Evolutionary conservation across 1,139 yeast species (phyloP).

Genomic region (Yamadazyma buinensis): DNA sequence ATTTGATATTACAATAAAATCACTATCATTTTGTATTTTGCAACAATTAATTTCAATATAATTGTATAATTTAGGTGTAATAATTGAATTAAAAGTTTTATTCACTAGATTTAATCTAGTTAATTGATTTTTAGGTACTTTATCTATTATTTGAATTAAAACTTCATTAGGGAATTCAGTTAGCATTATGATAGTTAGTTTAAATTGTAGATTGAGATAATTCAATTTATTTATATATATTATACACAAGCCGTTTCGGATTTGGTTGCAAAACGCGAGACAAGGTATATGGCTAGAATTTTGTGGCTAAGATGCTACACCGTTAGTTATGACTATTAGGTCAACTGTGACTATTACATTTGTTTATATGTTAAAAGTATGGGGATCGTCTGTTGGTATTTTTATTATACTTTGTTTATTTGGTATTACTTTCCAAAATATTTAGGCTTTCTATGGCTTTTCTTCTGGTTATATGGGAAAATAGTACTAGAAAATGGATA

Average conservation of each 20-base stretch:
- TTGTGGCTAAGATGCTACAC: too few species aligned
- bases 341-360: too few species aligned
- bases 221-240: not conserved
- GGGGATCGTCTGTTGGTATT: too few species aligned
- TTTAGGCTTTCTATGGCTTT: too few species aligned
- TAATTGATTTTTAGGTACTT: conserved; percentile 13
- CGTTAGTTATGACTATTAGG: too few species aligned
- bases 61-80: conserved; percentile 18
- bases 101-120: conserved; percentile 17
- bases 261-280: conserved; percentile 7
- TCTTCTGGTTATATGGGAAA: too few species aligned
- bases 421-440: too few species aligned
- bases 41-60: conserved; percentile 20
- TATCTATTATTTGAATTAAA: not conserved
- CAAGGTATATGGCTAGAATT: not conserved
- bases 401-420: too few species aligned
- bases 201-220: too few species aligned
- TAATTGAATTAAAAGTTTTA: conserved; percentile 12
- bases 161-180: conserved; percentile 22
- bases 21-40: conserved; percentile 6
- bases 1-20: conserved; percentile 13
- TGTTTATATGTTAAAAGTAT: too few species aligned
- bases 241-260: conserved; percentile 4
- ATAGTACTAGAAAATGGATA: too few species aligned
- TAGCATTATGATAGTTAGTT: too few species aligned